Evolutionary conservation across 441 rosid species (phyloP), one percentile per base, ranked within the genome.

Genomic region (Rhodomyrtus psidioides): DNA sequence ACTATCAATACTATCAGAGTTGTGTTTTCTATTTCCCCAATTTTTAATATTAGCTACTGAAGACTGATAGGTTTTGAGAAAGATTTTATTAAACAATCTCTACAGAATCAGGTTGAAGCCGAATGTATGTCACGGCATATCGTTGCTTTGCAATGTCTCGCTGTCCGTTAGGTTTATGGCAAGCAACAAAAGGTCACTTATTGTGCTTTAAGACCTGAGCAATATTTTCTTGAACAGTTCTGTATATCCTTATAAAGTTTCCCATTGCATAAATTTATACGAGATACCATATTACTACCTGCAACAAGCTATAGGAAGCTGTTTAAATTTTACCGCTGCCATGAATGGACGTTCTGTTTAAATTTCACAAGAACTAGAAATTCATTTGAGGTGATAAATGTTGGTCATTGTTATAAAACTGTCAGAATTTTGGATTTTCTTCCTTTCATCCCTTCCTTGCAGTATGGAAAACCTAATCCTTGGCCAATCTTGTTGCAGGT

Each of bases 401-500:
- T 46, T 70, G n/a, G n/a, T 70, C 49, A 21, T 21, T 21, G n/a
- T 23, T 70, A 70, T 70, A 10, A 10, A 34, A 70, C 49, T 10
- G 79, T 34, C 49, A 10, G 79, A 39, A 70, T 70, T 49, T 70
- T 30, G 34, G 83, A 53, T 79, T 51, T 51, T 81, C 56, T 81
- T 57, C 53, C 58, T 81, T 58, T 70, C n/a, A 39, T 39, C 51
- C 79, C 79, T 70, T 9, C 79, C n/a, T 44, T 62, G 44, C 49
- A 39, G n/a, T 70, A 12, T 70, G 79, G 49, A 70, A 39, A 39
- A 39, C n/a, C 49, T 70, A 21, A 56, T 39, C 27, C 60, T 44
- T 79, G 44, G 56, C 56, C 21, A 19, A 55, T 34, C 84, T 14
- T 58, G 9, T 55, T 88, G 83, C 89, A 95, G 98, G 95, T 89